These are phyloP conservation scores for Saccharomycopsis lassenensis DNA, from an alignment of 805 yeast species.

Conservation along the genomic window DNA sequence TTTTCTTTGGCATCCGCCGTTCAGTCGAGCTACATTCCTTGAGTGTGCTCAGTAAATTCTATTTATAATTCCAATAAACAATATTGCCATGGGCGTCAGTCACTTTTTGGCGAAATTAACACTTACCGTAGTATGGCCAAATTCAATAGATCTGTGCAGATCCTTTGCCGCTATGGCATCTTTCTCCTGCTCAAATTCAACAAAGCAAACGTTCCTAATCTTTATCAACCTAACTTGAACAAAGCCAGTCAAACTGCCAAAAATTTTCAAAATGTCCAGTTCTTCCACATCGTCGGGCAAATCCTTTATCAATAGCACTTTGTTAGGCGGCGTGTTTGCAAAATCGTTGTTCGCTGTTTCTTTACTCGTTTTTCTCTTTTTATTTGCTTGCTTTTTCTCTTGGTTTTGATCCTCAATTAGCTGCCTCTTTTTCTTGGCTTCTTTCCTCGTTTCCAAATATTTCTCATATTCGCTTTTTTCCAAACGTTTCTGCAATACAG, in stretches of 20 bases:
- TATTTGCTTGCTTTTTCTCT: conserved; percentile 15
- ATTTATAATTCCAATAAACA: no score
- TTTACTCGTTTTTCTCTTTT: conserved; percentile 10
- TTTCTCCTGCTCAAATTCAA: conserved; percentile 56
- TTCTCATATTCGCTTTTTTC: conserved; percentile 12
- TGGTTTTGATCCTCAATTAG: conserved; percentile 10
- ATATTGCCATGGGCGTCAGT: no score
- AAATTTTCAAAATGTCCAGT: conserved; percentile 32
- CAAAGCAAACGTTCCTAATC: conserved; percentile 62
- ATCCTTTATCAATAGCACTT: conserved; percentile 54
- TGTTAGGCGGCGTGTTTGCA: conserved; percentile 50
- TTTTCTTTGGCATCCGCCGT: no score
- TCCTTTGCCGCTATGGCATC: conserved; percentile 36
- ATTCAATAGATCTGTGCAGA: conserved; percentile 18
- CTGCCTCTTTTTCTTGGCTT: conserved; percentile 10
- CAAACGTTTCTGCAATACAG: conserved; percentile 17
- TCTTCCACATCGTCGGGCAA: conserved; percentile 36
- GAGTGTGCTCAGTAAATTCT: no score
- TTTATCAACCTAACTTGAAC: conserved; percentile 55
- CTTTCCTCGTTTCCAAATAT: conserved; percentile 19
- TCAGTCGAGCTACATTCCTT: no score
- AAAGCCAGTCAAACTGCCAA: conserved; percentile 47
- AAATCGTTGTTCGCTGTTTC: conserved; percentile 18
- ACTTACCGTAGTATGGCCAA: conserved; percentile 18
- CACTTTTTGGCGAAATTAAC: conserved; percentile 24